Evolutionary conservation across 768 basidiomycete species (phyloP).

Genomic region (Pholiota molesta): DNA sequence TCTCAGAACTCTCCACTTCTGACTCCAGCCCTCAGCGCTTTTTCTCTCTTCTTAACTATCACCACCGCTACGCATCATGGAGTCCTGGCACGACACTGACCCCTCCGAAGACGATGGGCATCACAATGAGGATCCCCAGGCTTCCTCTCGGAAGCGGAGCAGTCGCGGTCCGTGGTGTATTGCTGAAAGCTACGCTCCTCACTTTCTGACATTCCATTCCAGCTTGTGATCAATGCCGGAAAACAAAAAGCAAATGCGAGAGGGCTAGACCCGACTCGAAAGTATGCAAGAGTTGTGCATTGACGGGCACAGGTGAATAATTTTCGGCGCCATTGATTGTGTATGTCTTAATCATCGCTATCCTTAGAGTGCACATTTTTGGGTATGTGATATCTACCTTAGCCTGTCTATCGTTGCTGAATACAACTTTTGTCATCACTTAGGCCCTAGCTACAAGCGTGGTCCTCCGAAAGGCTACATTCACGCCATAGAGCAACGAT

Average conservation of each 20-base stretch:
- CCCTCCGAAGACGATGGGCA: slow-evolving; percentile 58
- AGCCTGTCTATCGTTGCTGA: not conserved
- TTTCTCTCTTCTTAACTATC: slow-evolving; percentile 24
- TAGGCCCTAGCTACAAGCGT: slow-evolving; percentile 80
- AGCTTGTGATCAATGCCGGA: slow-evolving; percentile 90
- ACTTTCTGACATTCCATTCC: slow-evolving; percentile 17
- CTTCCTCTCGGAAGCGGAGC: slow-evolving; percentile 58
- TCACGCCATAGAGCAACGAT: slow-evolving; percentile 88
- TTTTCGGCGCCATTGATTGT: slow-evolving; percentile 7
- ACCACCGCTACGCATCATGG: slow-evolving; percentile 36
- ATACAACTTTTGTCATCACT: not conserved
- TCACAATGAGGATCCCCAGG: slow-evolving; percentile 37
- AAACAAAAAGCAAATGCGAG: slow-evolving; percentile 89
- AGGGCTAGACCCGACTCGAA: slow-evolving; percentile 47
- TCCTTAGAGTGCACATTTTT: slow-evolving; percentile 65
- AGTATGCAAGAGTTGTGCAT: slow-evolving; percentile 65
- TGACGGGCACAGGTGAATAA: slow-evolving; percentile 54
- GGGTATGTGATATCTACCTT: slow-evolving; percentile 35
- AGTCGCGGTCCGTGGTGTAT: slow-evolving; percentile 51
- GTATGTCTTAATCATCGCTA: slow-evolving; percentile 23
- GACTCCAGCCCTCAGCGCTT: slow-evolving; percentile 13
- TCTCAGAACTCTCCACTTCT: slow-evolving; percentile 18
- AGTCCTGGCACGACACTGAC: slow-evolving; percentile 60
- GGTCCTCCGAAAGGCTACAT: slow-evolving; percentile 92
- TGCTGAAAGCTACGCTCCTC: not conserved